Evolutionary conservation across 768 basidiomycete species (phyloP).

Genomic region (Auricularia sp.): DNA sequence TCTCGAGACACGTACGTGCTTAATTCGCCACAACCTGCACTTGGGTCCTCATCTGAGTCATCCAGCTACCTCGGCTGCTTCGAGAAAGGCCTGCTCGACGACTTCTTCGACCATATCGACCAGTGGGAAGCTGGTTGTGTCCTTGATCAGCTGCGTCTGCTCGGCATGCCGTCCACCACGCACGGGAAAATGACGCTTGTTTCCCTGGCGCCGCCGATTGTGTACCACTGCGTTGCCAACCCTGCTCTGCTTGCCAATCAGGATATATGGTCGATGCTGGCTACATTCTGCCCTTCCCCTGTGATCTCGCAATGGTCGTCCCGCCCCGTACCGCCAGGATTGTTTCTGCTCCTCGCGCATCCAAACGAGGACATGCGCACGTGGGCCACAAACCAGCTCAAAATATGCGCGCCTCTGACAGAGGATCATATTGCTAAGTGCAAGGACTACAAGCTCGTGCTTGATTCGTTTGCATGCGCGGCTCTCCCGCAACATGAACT

Average conservation of each 20-base stretch:
- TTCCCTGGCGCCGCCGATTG: conserved; percentile 37
- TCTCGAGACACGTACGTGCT: conserved; percentile 63
- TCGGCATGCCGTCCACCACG: conserved; percentile 8
- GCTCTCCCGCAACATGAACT: conserved; percentile 16
- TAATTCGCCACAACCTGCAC: no score
- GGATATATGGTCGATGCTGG: conserved; percentile 34
- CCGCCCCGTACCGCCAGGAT: conserved; percentile 43
- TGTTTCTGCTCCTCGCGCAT: conserved; percentile 50
- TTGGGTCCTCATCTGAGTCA: no score
- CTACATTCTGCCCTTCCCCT: conserved; percentile 27
- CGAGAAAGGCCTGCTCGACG: conserved; percentile 33
- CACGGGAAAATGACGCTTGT: conserved; percentile 23
- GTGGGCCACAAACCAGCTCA: conserved; percentile 48
- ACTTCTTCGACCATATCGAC: conserved; percentile 56
- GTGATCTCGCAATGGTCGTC: conserved; percentile 43
- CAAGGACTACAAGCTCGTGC: conserved; percentile 35
- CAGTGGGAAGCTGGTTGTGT: conserved; percentile 54
- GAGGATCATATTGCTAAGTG: conserved; percentile 31
- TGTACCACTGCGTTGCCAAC: conserved; percentile 58
- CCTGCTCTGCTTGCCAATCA: conserved; percentile 45
- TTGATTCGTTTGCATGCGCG: conserved; percentile 31
- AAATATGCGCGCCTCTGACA: conserved; percentile 37
- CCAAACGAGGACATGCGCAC: conserved; percentile 38
- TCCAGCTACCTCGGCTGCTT: conserved; percentile 69
- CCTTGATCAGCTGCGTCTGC: conserved; percentile 35